These are phyloP conservation scores for Pseudodiploospora longispora DNA, from an alignment of 2,329 filamentous ascomycete species.

Conservation along the genomic window DNA sequence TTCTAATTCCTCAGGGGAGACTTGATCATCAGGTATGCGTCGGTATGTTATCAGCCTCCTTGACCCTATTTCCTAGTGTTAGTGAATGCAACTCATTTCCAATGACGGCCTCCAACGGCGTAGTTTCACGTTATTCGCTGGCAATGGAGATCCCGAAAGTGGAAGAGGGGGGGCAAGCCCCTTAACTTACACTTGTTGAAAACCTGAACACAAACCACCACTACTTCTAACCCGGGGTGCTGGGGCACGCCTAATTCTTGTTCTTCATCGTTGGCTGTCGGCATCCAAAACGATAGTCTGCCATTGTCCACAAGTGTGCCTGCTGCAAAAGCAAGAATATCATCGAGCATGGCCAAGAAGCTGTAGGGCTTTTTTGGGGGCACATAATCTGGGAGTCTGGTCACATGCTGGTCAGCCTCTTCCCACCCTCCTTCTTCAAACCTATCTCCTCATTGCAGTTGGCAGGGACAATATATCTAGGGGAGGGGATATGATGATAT, in stretches of 20 bases:
- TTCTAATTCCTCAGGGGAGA: conserved; percentile 37
- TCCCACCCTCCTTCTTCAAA: background rate
- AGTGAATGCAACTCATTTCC: no score
- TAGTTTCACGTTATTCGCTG: no score
- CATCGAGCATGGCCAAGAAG: conserved; percentile 81
- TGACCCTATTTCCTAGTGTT: conserved; percentile 53
- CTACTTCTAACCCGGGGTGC: conserved; percentile 66
- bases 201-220: conserved; percentile 70
- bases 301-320: conserved; percentile 70
- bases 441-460: background rate
- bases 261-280: conserved; percentile 73
- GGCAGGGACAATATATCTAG: background rate
- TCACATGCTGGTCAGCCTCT: conserved; percentile 3
- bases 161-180: background rate
- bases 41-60: conserved; percentile 81
- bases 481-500: background rate
- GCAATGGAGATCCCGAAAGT: background rate
- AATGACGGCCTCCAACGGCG: no score
- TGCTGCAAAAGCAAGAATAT: conserved; percentile 77
- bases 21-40: conserved; percentile 52
- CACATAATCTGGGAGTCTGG: conserved; percentile 55
- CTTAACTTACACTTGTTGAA: conserved; percentile 73
- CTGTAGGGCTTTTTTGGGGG: conserved; percentile 89
- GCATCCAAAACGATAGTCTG: conserved; percentile 93
- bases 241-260: conserved; percentile 68